phyloP scores from a whole-genome alignment of 2,329 filamentous ascomycete genomes.

The Zasmidium cellare region DNA sequence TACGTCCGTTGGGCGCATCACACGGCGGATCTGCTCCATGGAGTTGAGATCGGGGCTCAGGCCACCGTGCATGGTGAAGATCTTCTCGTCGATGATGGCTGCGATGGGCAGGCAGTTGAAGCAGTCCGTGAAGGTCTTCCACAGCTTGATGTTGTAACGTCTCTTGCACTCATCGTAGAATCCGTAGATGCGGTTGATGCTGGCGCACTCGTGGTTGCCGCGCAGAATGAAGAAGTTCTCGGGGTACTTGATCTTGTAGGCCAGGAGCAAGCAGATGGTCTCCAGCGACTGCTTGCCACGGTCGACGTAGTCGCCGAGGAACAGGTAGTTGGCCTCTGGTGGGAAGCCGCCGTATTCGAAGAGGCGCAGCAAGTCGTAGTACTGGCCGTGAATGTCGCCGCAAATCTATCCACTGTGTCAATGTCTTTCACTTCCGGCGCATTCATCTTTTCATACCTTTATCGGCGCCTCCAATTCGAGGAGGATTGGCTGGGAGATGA shows the following conservation, averaged over 20 bases:
- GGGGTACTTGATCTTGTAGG: slow-evolving; percentile 99
- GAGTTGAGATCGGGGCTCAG: slow-evolving; percentile 96
- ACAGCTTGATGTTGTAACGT: slow-evolving; percentile 98
- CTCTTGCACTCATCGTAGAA: slow-evolving; percentile 99
- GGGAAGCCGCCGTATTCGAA: slow-evolving; percentile 99
- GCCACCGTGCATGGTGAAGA: slow-evolving; percentile 99
- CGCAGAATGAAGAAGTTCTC: slow-evolving; percentile 99
- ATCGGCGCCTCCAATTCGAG: slow-evolving; percentile 97
- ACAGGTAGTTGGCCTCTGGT: slow-evolving; percentile 98
- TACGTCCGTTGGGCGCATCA: slow-evolving; percentile 99
- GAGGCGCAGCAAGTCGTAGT: slow-evolving; percentile 93
- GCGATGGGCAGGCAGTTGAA: slow-evolving; percentile 99
- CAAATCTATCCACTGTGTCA: slow-evolving; percentile 70
- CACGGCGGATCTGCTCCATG: slow-evolving; percentile 98
- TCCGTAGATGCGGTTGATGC: slow-evolving; percentile 98
- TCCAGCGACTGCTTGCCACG: slow-evolving; percentile 98
- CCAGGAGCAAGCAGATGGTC: slow-evolving; percentile 93
- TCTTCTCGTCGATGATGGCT: slow-evolving; percentile 99
- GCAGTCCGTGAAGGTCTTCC: slow-evolving; percentile 99
- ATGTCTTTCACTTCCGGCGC: background rate
- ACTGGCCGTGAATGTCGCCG: slow-evolving; percentile 98
- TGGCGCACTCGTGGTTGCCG: slow-evolving; percentile 98
- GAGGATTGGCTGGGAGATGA: slow-evolving; percentile 98
- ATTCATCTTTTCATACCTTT: slow-evolving; percentile 67
- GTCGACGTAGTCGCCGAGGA: slow-evolving; percentile 98